Evolutionary conservation across 768 basidiomycete species (phyloP), one percentile per base, ranked within the genome.

Genomic region (Chalciporus pseudorubinellus): DNA sequence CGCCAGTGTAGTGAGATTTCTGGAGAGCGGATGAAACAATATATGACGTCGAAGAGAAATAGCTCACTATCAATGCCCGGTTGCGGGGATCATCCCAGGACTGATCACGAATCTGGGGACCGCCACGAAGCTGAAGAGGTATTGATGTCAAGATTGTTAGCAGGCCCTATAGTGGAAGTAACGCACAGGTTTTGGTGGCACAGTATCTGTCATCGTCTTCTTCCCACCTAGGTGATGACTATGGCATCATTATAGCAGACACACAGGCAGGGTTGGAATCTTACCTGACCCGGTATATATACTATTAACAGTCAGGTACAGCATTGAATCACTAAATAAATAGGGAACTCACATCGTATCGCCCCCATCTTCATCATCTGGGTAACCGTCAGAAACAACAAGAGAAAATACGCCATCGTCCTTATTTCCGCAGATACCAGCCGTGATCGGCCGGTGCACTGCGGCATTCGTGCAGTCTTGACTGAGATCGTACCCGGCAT

Each of bases 251-350:
- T n/a, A n/a, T n/a, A n/a, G n/a, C n/a, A n/a, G n/a, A n/a, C n/a
- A 3, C 29, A 11, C 29, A 31, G 10, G 29, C 8, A 11, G 1
- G 29, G 12, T 31, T 11, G 13, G 7, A n/a, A 21, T 14, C 46
- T 39, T 7, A 56, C 55, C 55, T 48, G 53, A 5, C 6, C 66
- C 66, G 12, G 66, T 68, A 39, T 68, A 68, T 16, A 70, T 55
- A 12, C 66, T 67, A 28, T 19, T 28, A 1, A 12, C 29, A 11
- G 13, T 31, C 13, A 31, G 29, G 12, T 11, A 11, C 10, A 31
- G 29, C 10, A 11, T 31, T 11, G 13, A 31, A 11, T 31, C 10
- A 12, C 13, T 31, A 11, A 11, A 2, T 13, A 31, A 12, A 31
- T 1, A 31, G 7, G 29, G 12, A 42, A 2, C 60, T 29, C 46